These are phyloP conservation scores for Calocybe gangraenosa DNA, from an alignment of 768 basidiomycete genomes.

Conservation along the genomic window DNA sequence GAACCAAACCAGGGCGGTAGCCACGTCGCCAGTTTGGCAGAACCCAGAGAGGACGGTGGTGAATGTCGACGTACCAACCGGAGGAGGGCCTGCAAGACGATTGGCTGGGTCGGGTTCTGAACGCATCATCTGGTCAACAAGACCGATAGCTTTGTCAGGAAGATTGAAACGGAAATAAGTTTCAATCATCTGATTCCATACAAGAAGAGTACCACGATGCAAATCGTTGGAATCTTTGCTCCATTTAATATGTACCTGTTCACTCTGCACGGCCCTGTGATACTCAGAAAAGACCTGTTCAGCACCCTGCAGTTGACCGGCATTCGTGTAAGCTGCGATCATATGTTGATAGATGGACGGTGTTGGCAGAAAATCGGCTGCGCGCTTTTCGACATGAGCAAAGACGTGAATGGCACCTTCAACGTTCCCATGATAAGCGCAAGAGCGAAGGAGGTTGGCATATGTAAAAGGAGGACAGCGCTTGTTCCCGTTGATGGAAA, in stretches of 20 bases:
- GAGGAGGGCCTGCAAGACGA: slow-evolving; percentile 40
- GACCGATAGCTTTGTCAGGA: slow-evolving; percentile 56
- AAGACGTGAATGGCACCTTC: slow-evolving; percentile 64
- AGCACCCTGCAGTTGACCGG: slow-evolving; percentile 40
- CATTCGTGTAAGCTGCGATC: slow-evolving; percentile 53
- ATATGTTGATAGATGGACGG: slow-evolving; percentile 47
- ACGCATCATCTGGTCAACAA: slow-evolving; percentile 72
- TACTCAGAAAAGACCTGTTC: slow-evolving; percentile 66
- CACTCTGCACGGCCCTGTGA: slow-evolving; percentile 33
- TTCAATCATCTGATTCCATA: slow-evolving; percentile 77
- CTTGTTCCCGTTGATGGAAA: slow-evolving; percentile 28
- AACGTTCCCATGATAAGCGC: slow-evolving; percentile 52
- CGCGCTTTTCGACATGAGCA: slow-evolving; percentile 50
- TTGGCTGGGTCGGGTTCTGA: slow-evolving; percentile 32
- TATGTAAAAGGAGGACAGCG: slow-evolving; percentile 39
- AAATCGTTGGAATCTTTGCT: not conserved
- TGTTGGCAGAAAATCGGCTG: slow-evolving; percentile 24
- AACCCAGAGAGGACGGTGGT: slow-evolving; percentile 64
- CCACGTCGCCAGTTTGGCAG: slow-evolving; percentile 52
- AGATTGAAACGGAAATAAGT: slow-evolving; percentile 64
- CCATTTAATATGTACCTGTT: slow-evolving; percentile 30
- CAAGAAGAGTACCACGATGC: slow-evolving; percentile 34
- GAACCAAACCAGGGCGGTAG: slow-evolving; percentile 70
- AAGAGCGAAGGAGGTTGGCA: slow-evolving; percentile 54
- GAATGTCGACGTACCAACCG: slow-evolving; percentile 61